Base-by-base conservation (phyloP, 1,284 basidiomycete species). In the Flammula alnicola region DNA sequence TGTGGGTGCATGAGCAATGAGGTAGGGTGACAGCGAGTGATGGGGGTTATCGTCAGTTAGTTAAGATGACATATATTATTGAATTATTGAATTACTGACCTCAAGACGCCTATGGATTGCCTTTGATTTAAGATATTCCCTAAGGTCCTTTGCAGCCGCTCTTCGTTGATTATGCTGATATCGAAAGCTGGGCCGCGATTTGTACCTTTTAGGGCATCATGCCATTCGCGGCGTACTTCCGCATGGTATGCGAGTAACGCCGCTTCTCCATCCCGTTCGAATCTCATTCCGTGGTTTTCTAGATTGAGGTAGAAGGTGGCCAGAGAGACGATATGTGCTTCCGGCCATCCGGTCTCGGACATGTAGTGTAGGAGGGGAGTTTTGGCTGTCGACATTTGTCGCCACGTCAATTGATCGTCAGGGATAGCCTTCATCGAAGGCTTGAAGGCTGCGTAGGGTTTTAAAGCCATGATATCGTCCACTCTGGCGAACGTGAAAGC, bases 331-430 rank as follows among this genome's bases (percentile, higher is more conserved):
- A 52, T 14, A 12, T 38, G 44, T 14, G 38, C 30, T 20, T 40
- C 19, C 2, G 58, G 51, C 59, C 59, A 61, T 0, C 37, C 30
- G 1, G n/a, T 9, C 27, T 46, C 42, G 17, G 6, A 14, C 37
- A 57, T 40, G 4, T 40, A 43, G 8, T 50, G 26, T 1, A 61
- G 11, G 6, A 55, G 33, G 1, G 36, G 30, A 1, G 29, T 49
- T 20, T 51, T 51, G 5, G 54, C 60, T 5, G 54, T 51, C 1
- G 27, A 16, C 38, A 63, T 56, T 29, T 65, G 55, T 1, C 43
- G 30, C 54, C 55, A 63, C 5, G 47, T 44, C n/a, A 65, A 49
- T 23, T 58, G 42, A 6, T 36, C 39, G 31, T 65, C 62, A 12
- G 51, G 45, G 6, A 57, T 37, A 1, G 51, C 56, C 1, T 52